A percentile compares a stretch with the other conserved stretches of the same genome.
Evolutionary conservation across 805 yeast species (phyloP).

Genomic region (Pichia pseudocactophila): DNA sequence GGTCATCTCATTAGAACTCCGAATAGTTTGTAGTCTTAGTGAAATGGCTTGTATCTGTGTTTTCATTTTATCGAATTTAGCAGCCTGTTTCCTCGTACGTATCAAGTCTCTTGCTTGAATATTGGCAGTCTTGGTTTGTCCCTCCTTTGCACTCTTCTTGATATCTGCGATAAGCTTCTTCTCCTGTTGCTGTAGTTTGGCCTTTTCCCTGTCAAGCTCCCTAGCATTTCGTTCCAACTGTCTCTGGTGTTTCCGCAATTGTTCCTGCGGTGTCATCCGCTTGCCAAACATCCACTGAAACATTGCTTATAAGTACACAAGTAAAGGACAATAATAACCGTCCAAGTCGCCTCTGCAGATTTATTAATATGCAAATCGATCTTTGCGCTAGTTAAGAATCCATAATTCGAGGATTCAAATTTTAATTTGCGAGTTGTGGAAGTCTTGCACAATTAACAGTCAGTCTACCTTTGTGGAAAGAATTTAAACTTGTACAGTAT

Average conservation of each 20-base stretch:
- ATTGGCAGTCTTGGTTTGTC: constrained; percentile 82
- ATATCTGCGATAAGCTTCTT: constrained; percentile 79
- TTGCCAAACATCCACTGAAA: constrained; percentile 96
- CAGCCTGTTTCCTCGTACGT: constrained; percentile 73
- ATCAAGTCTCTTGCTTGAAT: constrained; percentile 94
- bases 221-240: constrained; percentile 92
- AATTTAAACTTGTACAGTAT: too few species aligned
- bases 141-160: constrained; percentile 83
- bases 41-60: constrained; percentile 94
- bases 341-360: too few species aligned
- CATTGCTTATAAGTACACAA: too few species aligned
- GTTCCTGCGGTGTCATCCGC: constrained; percentile 88
- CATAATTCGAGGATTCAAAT: too few species aligned
- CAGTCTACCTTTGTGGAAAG: not conserved
- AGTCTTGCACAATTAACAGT: not conserved
- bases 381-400: too few species aligned
- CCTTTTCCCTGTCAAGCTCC: constrained; percentile 81
- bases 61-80: constrained; percentile 86
- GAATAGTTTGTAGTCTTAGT: constrained; percentile 81
- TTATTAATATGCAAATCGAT: too few species aligned
- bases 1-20: constrained; percentile 94
- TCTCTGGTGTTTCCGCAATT: constrained; percentile 89
- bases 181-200: constrained; percentile 84
- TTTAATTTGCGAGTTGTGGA: not conserved
- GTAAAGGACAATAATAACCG: too few species aligned